Base-by-base conservation (phyloP, 1,139 yeast species). In the Nakaseomyces bracarensis region DNA sequence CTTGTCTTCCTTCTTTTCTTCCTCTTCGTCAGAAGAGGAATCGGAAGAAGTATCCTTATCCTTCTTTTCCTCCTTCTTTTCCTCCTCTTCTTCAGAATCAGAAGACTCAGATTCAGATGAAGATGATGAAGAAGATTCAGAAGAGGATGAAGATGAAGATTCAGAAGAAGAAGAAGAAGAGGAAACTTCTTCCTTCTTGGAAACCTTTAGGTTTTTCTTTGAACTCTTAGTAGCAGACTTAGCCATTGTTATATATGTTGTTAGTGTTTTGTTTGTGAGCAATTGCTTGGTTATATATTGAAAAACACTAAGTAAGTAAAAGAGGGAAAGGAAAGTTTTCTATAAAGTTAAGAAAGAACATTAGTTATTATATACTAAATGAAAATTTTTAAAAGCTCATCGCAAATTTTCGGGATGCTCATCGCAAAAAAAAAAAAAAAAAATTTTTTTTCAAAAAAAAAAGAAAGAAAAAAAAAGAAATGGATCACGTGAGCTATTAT, bases 1-100 rank as follows among this genome's bases (percentile, higher is more conserved):
- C 39, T 55, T 53, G 42, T 58, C 52, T 33, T 57, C 63, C 11
- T 61, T 53, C 26, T 56, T 60, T 23, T 65, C 55, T 15, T 58
- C 46, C 16, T 44, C 47, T 19, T 40, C 38, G 18, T 26, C 34
- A 33, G 36, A 33, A 21, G 30, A 46, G 53, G 40, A 31, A 11
- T 31, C 27, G 18, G 41, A 23, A 23, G 58, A 55, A n/a, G n/a
- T n/a, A 45, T 41, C 38, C 15, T 41, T 27, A 10, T 43, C 43
- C 36, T 44, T 45, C 39, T 55, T 53, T 41, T 58, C 52, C 35
- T 57, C 63, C 11, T 61, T 53, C 26, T 56, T 60, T 23, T 65
- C 55, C 43, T n/a, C n/a, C 35, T 45, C 46, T 15, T 40, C 46
- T 13, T 44, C 47, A 22, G 42, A 40, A 18, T 26, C 34, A 33